Percentiles rank a stretch among this genome's conserved stretches.
Conservation (phyloP, 306 rosid species). For the Inga oerstediana region DNA sequence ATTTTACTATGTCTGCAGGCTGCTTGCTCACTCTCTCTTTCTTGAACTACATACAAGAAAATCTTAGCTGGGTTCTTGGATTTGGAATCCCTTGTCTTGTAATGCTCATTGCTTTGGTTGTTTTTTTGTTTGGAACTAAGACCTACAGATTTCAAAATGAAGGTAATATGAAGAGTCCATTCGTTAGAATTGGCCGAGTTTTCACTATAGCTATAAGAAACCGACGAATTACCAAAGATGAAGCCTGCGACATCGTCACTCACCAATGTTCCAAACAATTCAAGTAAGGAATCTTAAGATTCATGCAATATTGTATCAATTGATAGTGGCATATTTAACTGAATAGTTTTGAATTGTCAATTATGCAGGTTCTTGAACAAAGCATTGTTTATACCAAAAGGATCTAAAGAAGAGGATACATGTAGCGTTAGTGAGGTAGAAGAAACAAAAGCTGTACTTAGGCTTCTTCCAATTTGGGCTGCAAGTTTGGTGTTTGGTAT, state of each 20-base stretch:
- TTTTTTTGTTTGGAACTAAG: conserved; percentile 6
- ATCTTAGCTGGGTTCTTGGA: not conserved
- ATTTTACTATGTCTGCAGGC: not conserved
- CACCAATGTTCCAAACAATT: not conserved
- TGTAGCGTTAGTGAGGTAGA: conserved; percentile 45
- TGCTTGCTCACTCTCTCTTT: no score
- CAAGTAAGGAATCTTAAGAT: not conserved
- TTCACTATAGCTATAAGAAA: not conserved
- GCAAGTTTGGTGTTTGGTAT: conserved; percentile 28
- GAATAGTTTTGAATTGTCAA: not conserved
- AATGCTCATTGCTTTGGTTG: not conserved
- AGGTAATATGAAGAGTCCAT: not conserved
- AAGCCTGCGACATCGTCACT: not conserved
- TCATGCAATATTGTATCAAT: not conserved
- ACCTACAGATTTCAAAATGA: not conserved
- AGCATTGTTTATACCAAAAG: not conserved
- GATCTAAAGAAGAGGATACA: not conserved
- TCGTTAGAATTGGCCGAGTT: not conserved
- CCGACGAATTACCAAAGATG: not conserved
- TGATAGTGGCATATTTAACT: not conserved
- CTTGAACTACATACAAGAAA: not conserved
- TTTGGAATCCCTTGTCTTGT: not conserved
- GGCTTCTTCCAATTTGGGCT: conserved; percentile 52
- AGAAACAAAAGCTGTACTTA: conserved; percentile 50
- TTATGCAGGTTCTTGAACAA: not conserved